Evolutionary conservation across 2,329 filamentous ascomycete genomes (phyloP), one percentile per base, ranked within the genome.

Genomic region (Penicillium sp.): DNA sequence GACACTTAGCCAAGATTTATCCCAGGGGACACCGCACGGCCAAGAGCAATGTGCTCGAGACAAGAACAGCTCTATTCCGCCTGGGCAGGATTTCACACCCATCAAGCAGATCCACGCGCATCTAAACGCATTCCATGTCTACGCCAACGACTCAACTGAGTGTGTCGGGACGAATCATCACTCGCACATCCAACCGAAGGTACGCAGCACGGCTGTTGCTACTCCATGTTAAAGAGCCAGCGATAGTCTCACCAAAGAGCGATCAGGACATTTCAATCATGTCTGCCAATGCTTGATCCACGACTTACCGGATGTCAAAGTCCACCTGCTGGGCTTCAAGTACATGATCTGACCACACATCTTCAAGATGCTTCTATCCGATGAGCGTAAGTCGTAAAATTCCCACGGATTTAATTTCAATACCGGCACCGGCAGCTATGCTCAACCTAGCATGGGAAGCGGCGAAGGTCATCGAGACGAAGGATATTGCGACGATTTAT

Each of bases 201-300:
- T 81, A 58, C 47, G 59, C 12, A 22, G 23, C 3, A 47, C n/a
- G 14, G 11, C 22, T 18, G 42, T 1, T 42, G 1, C 9, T 20
- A 15, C 15, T 4, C 3, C 15, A 14, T 9, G 41, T 31, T 15
- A 4, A 11, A 15, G 29, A 31, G 15, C 1, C 3, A 15, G 29
- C 5, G 15, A 88, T 71, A 90, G 95, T 69, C 78, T 94, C 41
- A 96, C 91, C 91, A 6, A 18, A 14, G 12, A 15, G 33, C 15
- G 35, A 18, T 0, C 2, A n/a, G 35, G 15, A 40, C 3, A 33
- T 20, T 27, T 22, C 43, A 43, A 26, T 56, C 69, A 94, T 59
- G 81, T 95, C 54, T 84, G 91, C 4, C 90, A 96, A 77, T 95
- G 91, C 70, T 83, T 96, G 26, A 82, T 96, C 58, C 96, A 94